Evolutionary conservation across 2,329 filamentous ascomycete genomes (phyloP), one percentile per base, ranked within the genome.

Genomic region (Diaporthe helianthi): DNA sequence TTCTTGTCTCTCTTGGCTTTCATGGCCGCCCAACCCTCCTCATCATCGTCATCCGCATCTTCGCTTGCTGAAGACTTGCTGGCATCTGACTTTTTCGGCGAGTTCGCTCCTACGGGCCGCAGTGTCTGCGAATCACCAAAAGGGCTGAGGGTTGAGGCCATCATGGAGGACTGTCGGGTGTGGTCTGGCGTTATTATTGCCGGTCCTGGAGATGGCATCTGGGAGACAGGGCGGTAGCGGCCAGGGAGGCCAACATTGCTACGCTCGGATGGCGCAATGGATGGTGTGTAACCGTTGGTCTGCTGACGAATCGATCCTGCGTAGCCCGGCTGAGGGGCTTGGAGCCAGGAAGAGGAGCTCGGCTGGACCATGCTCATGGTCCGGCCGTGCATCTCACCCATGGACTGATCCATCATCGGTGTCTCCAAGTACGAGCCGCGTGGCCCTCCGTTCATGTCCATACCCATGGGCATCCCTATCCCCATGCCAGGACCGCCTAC

Each of bases 231-330:
- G 54, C 96, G 89, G 81, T 99, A 99, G 53, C 96, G 90, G 38
- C 93, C 91, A 10, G 96, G 94, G 65, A 97, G 86, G 19, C 96
- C 96, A 71, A 98, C 84, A 78, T 97, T 98, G 84, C 94, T 98
- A 71, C 96, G 91, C 82, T 98, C 96, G 6, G 93, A 97, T 1
- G 96, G 96, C 2, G 96, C 95, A 73, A 99, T 97, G 0, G 95
- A 98, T 1, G 94, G 90, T 1, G 94, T 87, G 80, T 98, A 98
- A 10, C 88, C 89, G 64, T 80, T 79, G 55, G 82, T 87, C 79
- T 81, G 83, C 66, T 79, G 74, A 68, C 79, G 80, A 63, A 87
- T 83, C 15, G 86, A 87, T 4, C 85, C 85, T 19, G 85, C 79
- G 73, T 84, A 87, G 8, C 81, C 79, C 22, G 78, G 73, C 52